Conservation (phyloP, 495 filamentous ascomycete genomes). For the Talaromyces thailandensis region DNA sequence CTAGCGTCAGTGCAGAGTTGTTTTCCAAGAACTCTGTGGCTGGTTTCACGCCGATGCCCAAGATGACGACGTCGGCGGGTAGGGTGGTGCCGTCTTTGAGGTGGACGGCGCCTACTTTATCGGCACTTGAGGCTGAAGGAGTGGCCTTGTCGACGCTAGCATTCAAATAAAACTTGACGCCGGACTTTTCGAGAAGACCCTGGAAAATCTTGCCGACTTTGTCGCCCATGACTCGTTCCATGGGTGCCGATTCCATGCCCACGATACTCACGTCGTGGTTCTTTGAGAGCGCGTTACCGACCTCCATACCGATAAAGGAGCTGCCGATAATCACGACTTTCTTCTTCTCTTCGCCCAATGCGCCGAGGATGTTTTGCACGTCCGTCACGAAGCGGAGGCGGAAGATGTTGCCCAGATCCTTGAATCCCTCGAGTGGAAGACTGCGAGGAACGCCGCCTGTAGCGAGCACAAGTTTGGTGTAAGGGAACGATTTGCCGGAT, state of each 20-base stretch:
- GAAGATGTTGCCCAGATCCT: constrained; percentile 81
- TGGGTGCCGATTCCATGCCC: constrained; percentile 81
- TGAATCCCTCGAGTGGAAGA: constrained; percentile 80
- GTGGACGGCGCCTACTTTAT: constrained; percentile 67
- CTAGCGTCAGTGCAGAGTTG: constrained; percentile 55
- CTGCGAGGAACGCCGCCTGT: constrained; percentile 72
- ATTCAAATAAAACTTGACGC: constrained; percentile 76
- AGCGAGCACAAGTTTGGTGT: constrained; percentile 83
- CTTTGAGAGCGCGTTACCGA: constrained; percentile 67
- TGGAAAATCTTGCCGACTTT: constrained; percentile 76
- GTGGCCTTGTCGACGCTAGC: constrained; percentile 75
- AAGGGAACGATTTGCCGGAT: constrained; percentile 58
- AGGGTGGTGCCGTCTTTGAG: constrained; percentile 83
- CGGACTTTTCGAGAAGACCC: constrained; percentile 66
- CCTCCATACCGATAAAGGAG: constrained; percentile 96
- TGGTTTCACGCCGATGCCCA: constrained; percentile 82
- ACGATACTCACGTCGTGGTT: constrained; percentile 79
- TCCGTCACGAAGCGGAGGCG: constrained; percentile 66
- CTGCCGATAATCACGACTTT: constrained; percentile 87
- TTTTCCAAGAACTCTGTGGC: constrained; percentile 77
- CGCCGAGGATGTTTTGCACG: constrained; percentile 62
- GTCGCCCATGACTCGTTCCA: constrained; percentile 81
- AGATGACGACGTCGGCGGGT: constrained; percentile 79
- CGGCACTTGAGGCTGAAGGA: constrained; percentile 51
- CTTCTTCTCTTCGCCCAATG: constrained; percentile 70